Conservation (phyloP, 1,284 basidiomycete species). For the Coriolopsis trogii region DNA sequence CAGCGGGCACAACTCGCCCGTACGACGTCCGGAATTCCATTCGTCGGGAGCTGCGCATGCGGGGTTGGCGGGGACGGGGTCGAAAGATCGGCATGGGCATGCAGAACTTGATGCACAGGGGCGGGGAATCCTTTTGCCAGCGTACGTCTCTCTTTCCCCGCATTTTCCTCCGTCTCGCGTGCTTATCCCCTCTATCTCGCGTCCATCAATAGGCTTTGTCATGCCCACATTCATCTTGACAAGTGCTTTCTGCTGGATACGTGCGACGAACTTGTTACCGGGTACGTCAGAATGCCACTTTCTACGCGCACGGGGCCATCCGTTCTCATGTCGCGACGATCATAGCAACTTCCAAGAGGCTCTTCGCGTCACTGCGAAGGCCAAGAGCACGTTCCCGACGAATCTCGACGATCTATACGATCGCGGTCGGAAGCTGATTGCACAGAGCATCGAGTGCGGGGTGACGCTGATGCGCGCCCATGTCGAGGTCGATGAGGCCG, state of each 20-base stretch:
- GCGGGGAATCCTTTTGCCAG: constrained; percentile 49
- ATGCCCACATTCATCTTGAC: constrained; percentile 68
- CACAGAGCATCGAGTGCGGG: constrained; percentile 58
- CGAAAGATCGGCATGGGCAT: constrained; percentile 9
- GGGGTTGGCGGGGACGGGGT: neutral
- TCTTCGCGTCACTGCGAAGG: constrained; percentile 50
- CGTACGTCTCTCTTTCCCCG: constrained; percentile 41
- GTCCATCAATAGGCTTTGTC: constrained; percentile 48
- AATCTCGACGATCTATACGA: constrained; percentile 47
- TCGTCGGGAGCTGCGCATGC: neutral
- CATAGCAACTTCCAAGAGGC: constrained; percentile 60
- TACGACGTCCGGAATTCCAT: constrained; percentile 18
- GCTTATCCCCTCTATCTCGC: constrained; percentile 4
- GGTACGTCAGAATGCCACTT: too few species aligned
- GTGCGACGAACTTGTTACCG: constrained; percentile 51
- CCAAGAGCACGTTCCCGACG: constrained; percentile 50
- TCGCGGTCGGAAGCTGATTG: constrained; percentile 55
- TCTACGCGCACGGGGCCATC: too few species aligned
- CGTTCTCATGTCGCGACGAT: constrained; percentile 16
- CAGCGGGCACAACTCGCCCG: constrained; percentile 19
- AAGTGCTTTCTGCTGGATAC: constrained; percentile 66
- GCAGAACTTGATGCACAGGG: constrained; percentile 46
- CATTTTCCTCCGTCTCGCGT: constrained; percentile 7
- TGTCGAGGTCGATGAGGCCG: constrained; percentile 62
- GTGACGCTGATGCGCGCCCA: constrained; percentile 69